phyloP scores from a whole-genome alignment of 352 stramenopile species.

The Thalassiosira exigua region DNA sequence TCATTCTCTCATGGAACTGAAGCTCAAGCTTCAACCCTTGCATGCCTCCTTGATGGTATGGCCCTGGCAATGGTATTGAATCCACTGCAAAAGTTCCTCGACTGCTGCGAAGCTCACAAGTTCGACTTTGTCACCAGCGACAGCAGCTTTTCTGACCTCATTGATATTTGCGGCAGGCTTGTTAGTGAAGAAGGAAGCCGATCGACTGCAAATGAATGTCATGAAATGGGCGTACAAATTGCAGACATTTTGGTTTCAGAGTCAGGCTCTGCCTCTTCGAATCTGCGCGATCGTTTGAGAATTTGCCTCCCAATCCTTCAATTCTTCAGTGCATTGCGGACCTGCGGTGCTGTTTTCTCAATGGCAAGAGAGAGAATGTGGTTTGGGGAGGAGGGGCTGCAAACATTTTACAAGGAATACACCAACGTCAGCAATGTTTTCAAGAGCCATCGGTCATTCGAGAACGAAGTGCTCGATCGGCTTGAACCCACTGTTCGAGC shows the following conservation, averaged over 20 bases:
- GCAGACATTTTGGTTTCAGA: constrained; percentile 30
- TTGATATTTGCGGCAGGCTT: constrained; percentile 18
- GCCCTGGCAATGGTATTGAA: constrained; percentile 19
- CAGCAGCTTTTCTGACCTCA: constrained; percentile 25
- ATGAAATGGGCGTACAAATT: constrained; percentile 18
- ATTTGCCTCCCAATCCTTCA: constrained; percentile 25
- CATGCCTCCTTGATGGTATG: constrained; percentile 9
- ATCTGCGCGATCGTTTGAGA: constrained; percentile 28
- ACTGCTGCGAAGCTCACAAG: constrained; percentile 36
- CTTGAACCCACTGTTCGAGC: constrained; percentile 34
- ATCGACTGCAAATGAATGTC: constrained; percentile 7
- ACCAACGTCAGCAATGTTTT: constrained; percentile 49
- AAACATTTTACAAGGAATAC: constrained; percentile 48
- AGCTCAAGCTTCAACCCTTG: not conserved
- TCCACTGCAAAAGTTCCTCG: constrained; percentile 36
- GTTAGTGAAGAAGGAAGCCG: constrained; percentile 13
- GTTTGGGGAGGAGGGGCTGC: constrained; percentile 48
- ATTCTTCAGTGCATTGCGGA: constrained; percentile 37
- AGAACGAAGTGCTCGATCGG: constrained; percentile 40
- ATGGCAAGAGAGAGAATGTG: constrained; percentile 42
- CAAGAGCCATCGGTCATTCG: constrained; percentile 45
- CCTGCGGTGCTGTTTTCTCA: constrained; percentile 29
- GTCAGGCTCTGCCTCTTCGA: not conserved
- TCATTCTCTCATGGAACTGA: constrained; percentile 3
- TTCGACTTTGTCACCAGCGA: constrained; percentile 39